A percentile compares a stretch with the other conserved stretches of the same genome.
Conservation (phyloP, 2,329 filamentous ascomycete genomes). For the Aspergillus terreus region DNA sequence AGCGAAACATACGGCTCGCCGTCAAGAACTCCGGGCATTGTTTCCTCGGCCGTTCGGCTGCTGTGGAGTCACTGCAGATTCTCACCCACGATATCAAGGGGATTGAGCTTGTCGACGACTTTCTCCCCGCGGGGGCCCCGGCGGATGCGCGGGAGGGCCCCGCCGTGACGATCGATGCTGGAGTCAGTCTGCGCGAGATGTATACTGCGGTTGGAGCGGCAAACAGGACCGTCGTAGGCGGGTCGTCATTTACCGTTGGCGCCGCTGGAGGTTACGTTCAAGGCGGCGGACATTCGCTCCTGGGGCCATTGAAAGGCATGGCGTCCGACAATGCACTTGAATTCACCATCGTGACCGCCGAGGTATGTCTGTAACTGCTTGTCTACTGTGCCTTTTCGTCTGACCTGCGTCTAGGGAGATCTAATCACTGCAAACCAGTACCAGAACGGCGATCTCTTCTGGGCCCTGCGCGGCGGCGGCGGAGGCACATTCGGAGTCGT, state of each 20-base stretch:
- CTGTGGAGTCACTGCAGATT: conserved; percentile 31
- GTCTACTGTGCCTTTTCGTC: neutral
- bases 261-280: conserved; percentile 35
- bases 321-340: conserved; percentile 49
- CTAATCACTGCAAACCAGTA: conserved; percentile 44
- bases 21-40: conserved; percentile 19
- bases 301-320: conserved; percentile 50
- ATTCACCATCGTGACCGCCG: conserved; percentile 47
- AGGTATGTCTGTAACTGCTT: conserved; percentile 8
- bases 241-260: conserved; percentile 14
- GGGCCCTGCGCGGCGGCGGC: conserved; percentile 42
- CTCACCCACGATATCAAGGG: conserved; percentile 18
- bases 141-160: conserved; percentile 9
- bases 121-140: conserved; percentile 13
- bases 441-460: conserved; percentile 45
- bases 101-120: conserved; percentile 7
- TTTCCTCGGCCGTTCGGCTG: conserved; percentile 17
- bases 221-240: conserved; percentile 8
- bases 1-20: conserved; percentile 16
- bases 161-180: conserved; percentile 8
- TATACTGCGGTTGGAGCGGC: conserved; percentile 5
- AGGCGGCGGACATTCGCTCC: conserved; percentile 41
- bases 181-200: conserved; percentile 9
- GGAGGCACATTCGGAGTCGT: conserved; percentile 15
- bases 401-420: conserved; percentile 25